phyloP scores from a whole-genome alignment of 116 monocot genomes.

The Thalassia testudinum region DNA sequence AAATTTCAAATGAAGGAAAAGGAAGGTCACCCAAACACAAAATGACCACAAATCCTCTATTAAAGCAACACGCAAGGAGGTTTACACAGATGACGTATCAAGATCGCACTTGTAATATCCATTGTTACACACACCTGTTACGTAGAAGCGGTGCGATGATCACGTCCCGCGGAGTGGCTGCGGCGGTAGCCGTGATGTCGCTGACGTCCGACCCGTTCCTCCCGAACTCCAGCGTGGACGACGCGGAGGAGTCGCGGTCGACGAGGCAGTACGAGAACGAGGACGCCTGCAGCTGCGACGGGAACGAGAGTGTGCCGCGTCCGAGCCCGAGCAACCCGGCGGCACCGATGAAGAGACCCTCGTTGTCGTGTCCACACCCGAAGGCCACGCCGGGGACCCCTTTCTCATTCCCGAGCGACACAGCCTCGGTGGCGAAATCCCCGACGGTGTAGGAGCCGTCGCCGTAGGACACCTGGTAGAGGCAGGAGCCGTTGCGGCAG shows the following conservation, averaged over 20 bases:
- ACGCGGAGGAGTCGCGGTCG: constrained; percentile 12
- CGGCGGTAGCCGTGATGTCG: neutral
- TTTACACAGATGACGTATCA: no score
- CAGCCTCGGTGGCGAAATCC: constrained; percentile 18
- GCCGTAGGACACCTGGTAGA: constrained; percentile 33
- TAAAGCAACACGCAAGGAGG: no score
- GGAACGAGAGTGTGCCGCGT: constrained; percentile 28
- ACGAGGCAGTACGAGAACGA: constrained; percentile 50
- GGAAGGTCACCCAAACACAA: no score
- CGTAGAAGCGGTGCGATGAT: constrained; percentile 13
- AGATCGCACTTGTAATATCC: no score
- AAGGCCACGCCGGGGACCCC: constrained; percentile 16
- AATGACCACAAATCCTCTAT: no score
- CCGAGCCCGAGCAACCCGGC: constrained; percentile 43
- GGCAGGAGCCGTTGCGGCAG: constrained; percentile 20
- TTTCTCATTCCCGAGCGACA: constrained; percentile 12
- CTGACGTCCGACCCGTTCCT: neutral
- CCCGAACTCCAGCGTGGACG: constrained; percentile 19
- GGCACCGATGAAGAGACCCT: constrained; percentile 28
- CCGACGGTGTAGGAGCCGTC: constrained; percentile 34
- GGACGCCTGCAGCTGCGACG: constrained; percentile 18
- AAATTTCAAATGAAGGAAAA: no score
- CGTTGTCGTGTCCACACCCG: constrained; percentile 34
- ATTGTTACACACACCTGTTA: no score
- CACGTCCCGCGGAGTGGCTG: no score